Evolutionary conservation across 164 flowering plant genomes (phyloP), one percentile per base, ranked within the genome.

Genomic region (Macadamia tetraphylla): DNA sequence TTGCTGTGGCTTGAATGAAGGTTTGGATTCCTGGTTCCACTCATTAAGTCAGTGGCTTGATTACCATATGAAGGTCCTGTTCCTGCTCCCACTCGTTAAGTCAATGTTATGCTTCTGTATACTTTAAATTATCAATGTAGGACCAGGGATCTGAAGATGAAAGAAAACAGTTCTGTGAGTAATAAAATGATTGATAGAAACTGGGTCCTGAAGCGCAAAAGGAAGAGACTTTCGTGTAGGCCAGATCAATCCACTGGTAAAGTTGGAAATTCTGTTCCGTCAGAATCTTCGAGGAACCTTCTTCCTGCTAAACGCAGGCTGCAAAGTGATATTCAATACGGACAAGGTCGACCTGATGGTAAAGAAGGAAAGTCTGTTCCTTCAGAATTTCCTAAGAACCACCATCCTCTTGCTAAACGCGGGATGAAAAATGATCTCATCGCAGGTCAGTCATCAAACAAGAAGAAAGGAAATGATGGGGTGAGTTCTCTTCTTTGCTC

Each of bases 391-490:
- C 13, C 9, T 1, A 8, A 9, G 51, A 80, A 57, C 70, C 32
- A 57, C 70, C 32, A 73, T 42, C 71, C 85, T 71, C 82, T 78
- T 66, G 73, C 81, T 13, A 89, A 79, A 70, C 82, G 71, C n/a
- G 72, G 66, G 69, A 66, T 74, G 68, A 86, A 83, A 61, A 63
- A 58, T 70, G 86, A 78, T 58, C 58, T 62, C 58, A 77, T 43
- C 57, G 63, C 72, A 66, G 75, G 75, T 71, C 84, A 52, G 53
- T 80, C 79, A 70, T 67, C 80, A 66, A 62, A 76, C 58, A 95
- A 92, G 80, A 88, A 76, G 77, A 95, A 87, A 74, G 99, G 99
- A 75, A 77, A 87, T 79, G 99, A 95, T 81, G 99, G 99, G 86
- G 99, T 95, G 68, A 84, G 87, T 64, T 76, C 35, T 65, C 66